Percentiles rank a stretch among this genome's conserved stretches.
phyloP scores from a whole-genome alignment of 352 stramenopile genomes.

The Stephanocyclus meneghinianus region DNA sequence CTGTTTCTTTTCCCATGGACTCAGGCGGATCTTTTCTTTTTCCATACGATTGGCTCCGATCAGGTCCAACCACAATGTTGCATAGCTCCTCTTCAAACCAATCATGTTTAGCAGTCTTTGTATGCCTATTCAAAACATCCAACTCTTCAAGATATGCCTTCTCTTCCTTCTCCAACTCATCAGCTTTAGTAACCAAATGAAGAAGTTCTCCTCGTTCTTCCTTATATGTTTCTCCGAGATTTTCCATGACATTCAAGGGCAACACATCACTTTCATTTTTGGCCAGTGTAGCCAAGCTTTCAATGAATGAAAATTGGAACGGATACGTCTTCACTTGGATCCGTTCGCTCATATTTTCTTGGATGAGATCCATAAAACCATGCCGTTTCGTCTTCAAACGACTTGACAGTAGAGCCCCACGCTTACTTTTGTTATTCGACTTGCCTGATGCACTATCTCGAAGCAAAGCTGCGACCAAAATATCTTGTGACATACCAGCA shows the following conservation, averaged over 20 bases:
- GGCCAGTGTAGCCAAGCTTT: background rate
- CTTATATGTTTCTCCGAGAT: conserved; percentile 13
- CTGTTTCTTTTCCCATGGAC: background rate
- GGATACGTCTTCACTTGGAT: background rate
- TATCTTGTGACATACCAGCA: conserved; percentile 11
- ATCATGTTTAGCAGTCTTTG: conserved; percentile 10
- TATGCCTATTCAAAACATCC: conserved; percentile 25
- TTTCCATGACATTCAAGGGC: background rate
- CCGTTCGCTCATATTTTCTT: background rate
- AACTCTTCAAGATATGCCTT: conserved; percentile 40
- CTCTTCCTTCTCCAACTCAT: conserved; percentile 34
- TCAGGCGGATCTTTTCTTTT: conserved; percentile 26
- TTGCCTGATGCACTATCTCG: conserved; percentile 4
- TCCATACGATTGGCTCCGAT: background rate
- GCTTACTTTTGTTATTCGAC: background rate
- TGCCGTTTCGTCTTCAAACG: conserved; percentile 32
- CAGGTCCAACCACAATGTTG: background rate
- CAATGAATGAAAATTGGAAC: background rate
- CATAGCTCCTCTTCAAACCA: conserved; percentile 1
- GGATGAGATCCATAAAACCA: conserved; percentile 7
- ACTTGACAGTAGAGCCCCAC: conserved; percentile 14
- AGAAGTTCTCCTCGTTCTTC: conserved; percentile 25
- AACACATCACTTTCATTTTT: background rate
- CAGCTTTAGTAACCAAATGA: conserved; percentile 42
- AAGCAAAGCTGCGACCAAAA: conserved; percentile 24